Evolutionary conservation across 805 yeast species (phyloP).

Genomic region (Cyberlindnera samutprakarnensis): DNA sequence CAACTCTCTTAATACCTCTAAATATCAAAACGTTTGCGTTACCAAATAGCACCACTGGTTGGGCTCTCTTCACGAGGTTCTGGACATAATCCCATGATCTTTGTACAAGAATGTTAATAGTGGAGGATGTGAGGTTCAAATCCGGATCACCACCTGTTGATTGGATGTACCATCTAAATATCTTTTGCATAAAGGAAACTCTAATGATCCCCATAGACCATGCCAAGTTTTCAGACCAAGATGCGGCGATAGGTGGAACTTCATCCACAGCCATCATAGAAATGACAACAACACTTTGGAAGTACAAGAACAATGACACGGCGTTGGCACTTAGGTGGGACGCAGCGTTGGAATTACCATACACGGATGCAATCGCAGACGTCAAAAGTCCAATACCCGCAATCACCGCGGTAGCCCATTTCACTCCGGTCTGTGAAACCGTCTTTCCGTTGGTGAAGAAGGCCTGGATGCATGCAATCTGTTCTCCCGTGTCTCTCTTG

Average conservation of each 20-base stretch:
- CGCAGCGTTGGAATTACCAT: constrained; percentile 86
- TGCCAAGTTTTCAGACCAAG: constrained; percentile 88
- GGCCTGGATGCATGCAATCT: constrained; percentile 91
- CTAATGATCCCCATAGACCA: constrained; percentile 94
- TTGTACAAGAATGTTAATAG: constrained; percentile 70
- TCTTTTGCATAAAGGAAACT: constrained; percentile 73
- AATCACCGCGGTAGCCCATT: constrained; percentile 91
- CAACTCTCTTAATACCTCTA: constrained; percentile 84
- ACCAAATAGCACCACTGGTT: constrained; percentile 34
- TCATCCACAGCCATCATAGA: constrained; percentile 79
- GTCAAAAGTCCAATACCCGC: constrained; percentile 82
- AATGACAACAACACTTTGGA: constrained; percentile 81
- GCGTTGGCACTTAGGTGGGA: constrained; percentile 85
- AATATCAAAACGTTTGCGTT: constrained; percentile 56
- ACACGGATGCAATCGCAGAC: constrained; percentile 75
- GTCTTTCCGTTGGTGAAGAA: constrained; percentile 81
- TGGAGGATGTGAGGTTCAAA: constrained; percentile 51
- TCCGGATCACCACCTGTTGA: constrained; percentile 86
- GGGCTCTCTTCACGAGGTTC: constrained; percentile 28
- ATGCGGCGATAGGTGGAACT: constrained; percentile 86
- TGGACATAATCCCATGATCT: constrained; percentile 35
- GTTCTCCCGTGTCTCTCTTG: constrained; percentile 44
- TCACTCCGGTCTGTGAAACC: constrained; percentile 87
- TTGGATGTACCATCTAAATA: constrained; percentile 79
- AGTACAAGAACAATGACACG: constrained; percentile 74